These are phyloP conservation scores for Nakazawaea sp. DNA, from an alignment of 805 yeast genomes.

Conservation along the genomic window DNA sequence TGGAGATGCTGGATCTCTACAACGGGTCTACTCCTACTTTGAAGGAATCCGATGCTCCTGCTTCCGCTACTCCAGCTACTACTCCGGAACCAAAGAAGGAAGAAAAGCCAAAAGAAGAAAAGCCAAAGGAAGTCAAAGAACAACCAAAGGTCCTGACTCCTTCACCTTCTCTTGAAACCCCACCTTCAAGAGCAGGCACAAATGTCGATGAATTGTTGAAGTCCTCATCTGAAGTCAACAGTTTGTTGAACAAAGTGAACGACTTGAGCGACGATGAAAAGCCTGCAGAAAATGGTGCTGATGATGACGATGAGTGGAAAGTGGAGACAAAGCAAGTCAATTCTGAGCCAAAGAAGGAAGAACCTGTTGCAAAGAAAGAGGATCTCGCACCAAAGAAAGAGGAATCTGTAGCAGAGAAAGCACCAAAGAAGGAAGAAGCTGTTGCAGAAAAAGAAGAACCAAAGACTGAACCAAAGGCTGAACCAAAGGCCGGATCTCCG, in stretches of 20 bases:
- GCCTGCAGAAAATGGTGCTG: constrained; percentile 18
- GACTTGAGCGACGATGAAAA: constrained; percentile 32
- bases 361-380: constrained; percentile 12
- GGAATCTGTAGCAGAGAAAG: constrained; percentile 11
- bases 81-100: constrained; percentile 19
- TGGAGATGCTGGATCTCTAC: constrained; percentile 68
- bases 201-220: constrained; percentile 42
- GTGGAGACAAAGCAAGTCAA: constrained; percentile 11
- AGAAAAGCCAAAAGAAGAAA: constrained; percentile 8
- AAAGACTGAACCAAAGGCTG: constrained; percentile 7
- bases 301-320: constrained; percentile 22
- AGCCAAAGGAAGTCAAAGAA: constrained; percentile 5
- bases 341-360: constrained; percentile 2
- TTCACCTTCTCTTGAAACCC: constrained; percentile 6
- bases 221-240: constrained; percentile 35
- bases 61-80: constrained; percentile 9
- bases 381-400: constrained; percentile 14
- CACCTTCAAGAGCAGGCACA: constrained; percentile 14
- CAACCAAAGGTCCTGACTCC: constrained; percentile 1
- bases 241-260: constrained; percentile 38
- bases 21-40: constrained; percentile 65
- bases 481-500: constrained; percentile 10
- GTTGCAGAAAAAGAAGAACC: constrained; percentile 14
- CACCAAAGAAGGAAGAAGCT: background rate
- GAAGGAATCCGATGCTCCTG: constrained; percentile 19